Evolutionary conservation across 768 basidiomycete species (phyloP), one percentile per base, ranked within the genome.

Genomic region (Lactarius akahatsu): DNA sequence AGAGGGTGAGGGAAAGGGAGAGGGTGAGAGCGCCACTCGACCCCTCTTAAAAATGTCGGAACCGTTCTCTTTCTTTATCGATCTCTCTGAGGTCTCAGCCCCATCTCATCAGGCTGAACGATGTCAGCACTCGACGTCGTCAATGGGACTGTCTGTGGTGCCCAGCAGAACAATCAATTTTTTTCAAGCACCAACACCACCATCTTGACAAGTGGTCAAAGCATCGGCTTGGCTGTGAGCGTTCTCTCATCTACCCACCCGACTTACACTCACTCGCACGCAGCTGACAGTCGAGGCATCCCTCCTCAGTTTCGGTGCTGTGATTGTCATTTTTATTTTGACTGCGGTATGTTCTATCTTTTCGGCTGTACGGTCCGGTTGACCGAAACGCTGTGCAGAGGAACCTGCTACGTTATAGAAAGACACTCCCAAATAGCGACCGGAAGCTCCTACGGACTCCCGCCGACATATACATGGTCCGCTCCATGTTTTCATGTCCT

Each of bases 401-500:
- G 15, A 66, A 66, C 18, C 9, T 57, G 8, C 23, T 38, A 3
- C 60, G 23, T 26, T 50, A 61, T 43, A 52, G 30, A 28, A 69
- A 8, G 43, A 20, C 3, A 2, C 32, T 55, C 4, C 59, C 63
- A 15, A 9, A 26, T 6, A 63, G 57, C 16, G 57, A 52, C n/a
- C 65, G 69, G 69, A 55, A 41, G 26, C 68, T 79, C 7, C 71
- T 81, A 23, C 74, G 73, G 62, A 71, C 74, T 36, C 80, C 80
- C 4, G 73, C 78, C 59, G 80, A 82, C 67, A 69, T 79, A 16
- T 77, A 80, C 60, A 79, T 82, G 76, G 80, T 79, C 41, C 60
- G 72, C 50, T 20, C 45, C 1, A 26, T 9, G 11, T 26, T n/a
- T 23, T 36, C 20, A 54, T 3, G 10, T 6, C 34, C 18, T 38